Base-by-base conservation (phyloP, 345 rosid genomes). In the Sonneratia caseolaris region DNA sequence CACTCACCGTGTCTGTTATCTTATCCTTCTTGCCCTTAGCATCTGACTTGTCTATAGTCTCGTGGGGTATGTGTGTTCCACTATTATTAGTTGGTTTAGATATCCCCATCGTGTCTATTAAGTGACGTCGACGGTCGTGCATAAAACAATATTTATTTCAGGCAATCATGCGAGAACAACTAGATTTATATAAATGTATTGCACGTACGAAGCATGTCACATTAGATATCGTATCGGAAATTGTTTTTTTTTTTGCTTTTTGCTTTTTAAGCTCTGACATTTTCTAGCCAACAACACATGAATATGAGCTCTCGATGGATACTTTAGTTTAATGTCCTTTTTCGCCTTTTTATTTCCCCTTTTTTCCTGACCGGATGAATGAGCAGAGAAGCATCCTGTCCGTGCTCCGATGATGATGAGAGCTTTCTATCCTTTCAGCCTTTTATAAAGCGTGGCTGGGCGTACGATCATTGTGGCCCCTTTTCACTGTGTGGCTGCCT, bases 191-290 rank as follows among this genome's bases (percentile, higher is more conserved):
- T 27, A 27, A 27, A 27, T 27, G 32, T 27, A 27, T 27, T 27
- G 32, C 32, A 27, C 32, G 32, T 27, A 27, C 32, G 32, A 0
- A 27, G 32, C 32, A 27, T 27, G 32, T 27, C 32, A 27, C 32
- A 27, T 27, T 27, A 27, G 0, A 27, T 27, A 27, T 27, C 32
- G 32, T 27, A 27, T 27, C 32, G 0, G 32, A 27, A n/a, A n/a
- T n/a, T n/a, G n/a, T 27, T 27, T 27, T 27, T 27, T 27, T 27
- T 27, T 27, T 27, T 4, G 45, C 19, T 10, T 66, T 16, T 22
- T 66, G 69, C 27, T 40, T 18, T 66, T 37, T 42, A 37, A 66
- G 32, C 47, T 27, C 37, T 66, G 69, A 66, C 69, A 66, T 66
- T 66, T n/a, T 66, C 32, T 40, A 13, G 47, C 69, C n/a, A 36